phyloP scores from a whole-genome alignment of 1,284 basidiomycete genomes.

The Lentinula novae-zelandiae region DNA sequence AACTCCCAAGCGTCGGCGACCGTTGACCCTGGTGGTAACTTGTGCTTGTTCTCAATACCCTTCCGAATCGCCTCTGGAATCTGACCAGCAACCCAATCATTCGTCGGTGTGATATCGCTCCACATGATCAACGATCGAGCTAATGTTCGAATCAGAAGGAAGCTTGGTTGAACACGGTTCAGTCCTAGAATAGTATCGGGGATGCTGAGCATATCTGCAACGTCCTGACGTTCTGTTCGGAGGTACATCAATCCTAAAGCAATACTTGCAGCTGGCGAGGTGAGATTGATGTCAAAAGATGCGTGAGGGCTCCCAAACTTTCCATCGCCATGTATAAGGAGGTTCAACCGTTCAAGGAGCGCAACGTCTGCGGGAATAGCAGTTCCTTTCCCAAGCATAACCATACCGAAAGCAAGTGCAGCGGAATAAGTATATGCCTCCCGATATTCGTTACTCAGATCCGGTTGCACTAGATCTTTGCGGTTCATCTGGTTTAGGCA shows the following conservation, averaged over 20 bases:
- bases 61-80: constrained; percentile 69
- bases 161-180: constrained; percentile 85
- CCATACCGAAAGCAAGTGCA: constrained; percentile 90
- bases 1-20: constrained; percentile 79
- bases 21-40: constrained; percentile 36
- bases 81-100: constrained; percentile 76
- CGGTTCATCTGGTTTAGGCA: constrained; percentile 84
- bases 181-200: constrained; percentile 79
- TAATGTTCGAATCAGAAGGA: constrained; percentile 80
- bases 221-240: constrained; percentile 77
- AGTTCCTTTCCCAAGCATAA: constrained; percentile 89
- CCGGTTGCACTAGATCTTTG: constrained; percentile 72
- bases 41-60: constrained; percentile 50
- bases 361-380: constrained; percentile 72
- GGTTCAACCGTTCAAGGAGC: constrained; percentile 62
- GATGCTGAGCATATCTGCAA: constrained; percentile 81
- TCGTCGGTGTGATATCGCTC: constrained; percentile 70
- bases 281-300: constrained; percentile 79
- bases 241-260: constrained; percentile 93
- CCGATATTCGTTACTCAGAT: constrained; percentile 79
- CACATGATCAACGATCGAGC: constrained; percentile 86
- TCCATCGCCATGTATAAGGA: constrained; percentile 72
- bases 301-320: constrained; percentile 36
- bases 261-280: constrained; percentile 87
- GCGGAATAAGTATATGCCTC: constrained; percentile 92